phyloP scores from a whole-genome alignment of 2,329 filamentous ascomycete species.

The Ampelomyces quisqualis region DNA sequence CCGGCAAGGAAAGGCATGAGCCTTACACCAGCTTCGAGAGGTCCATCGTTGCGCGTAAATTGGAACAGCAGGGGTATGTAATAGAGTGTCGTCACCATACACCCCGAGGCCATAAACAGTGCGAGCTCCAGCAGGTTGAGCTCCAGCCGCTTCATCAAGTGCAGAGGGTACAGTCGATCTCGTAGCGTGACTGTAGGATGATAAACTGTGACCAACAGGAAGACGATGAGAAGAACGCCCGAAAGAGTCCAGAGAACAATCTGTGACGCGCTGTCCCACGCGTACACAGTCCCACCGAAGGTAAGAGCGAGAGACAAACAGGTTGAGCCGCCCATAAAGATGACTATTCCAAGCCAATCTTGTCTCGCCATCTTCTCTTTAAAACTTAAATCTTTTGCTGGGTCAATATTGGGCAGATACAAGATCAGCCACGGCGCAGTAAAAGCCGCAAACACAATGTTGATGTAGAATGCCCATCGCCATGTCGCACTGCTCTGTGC shows the following conservation, averaged over 20 bases:
- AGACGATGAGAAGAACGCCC: constrained; percentile 46
- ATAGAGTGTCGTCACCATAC: constrained; percentile 13
- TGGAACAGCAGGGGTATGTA: constrained; percentile 32
- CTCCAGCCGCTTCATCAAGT: constrained; percentile 43
- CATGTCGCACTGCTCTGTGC: constrained; percentile 58
- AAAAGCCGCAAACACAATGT: constrained; percentile 39
- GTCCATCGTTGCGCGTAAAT: constrained; percentile 17
- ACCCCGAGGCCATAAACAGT: neutral
- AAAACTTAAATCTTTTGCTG: neutral
- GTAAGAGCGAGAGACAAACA: constrained; percentile 52
- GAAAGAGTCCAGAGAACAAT: constrained; percentile 52
- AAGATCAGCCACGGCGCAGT: constrained; percentile 9
- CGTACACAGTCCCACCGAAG: constrained; percentile 53
- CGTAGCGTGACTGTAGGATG: constrained; percentile 25
- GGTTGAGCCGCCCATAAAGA: constrained; percentile 46
- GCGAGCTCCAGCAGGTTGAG: neutral
- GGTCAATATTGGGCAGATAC: constrained; percentile 1
- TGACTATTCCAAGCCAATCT: constrained; percentile 43
- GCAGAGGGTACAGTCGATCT: constrained; percentile 52
- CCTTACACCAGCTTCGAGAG: constrained; percentile 20
- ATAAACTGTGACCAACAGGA: constrained; percentile 49
- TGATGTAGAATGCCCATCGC: constrained; percentile 50
- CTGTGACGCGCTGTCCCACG: constrained; percentile 48
- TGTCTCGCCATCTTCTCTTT: constrained; percentile 3
- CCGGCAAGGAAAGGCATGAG: constrained; percentile 28